Conservation (phyloP, 164 flowering plant genomes). For the Saururus chinensis region DNA sequence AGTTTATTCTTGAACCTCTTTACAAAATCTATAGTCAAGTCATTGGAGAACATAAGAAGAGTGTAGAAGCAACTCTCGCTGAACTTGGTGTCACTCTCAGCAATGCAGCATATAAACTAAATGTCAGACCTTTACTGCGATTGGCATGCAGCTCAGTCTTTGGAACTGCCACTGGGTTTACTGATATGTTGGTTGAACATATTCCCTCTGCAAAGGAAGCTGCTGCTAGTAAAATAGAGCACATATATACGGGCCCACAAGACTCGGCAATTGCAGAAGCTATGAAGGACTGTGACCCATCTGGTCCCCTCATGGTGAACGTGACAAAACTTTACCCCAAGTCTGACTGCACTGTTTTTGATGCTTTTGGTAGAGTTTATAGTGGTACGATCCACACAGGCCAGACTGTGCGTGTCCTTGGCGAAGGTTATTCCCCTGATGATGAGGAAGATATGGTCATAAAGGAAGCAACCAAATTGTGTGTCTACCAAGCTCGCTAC, state of each 20-base stretch:
- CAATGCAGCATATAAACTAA: conserved; percentile 82
- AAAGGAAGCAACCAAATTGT: conserved; percentile 88
- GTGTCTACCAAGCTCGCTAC: conserved; percentile 97
- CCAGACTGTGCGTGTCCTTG: conserved; percentile 80
- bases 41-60: conserved; percentile 94
- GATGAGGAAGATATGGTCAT: conserved; percentile 98
- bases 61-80: conserved; percentile 87
- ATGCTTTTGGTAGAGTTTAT: conserved; percentile 97
- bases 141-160: conserved; percentile 95
- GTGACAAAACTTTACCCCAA: conserved; percentile 94
- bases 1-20: conserved; percentile 92
- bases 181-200: conserved; percentile 94
- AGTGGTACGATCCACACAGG: conserved; percentile 90
- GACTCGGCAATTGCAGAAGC: conserved; percentile 54
- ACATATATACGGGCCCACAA: conserved; percentile 77
- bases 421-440: conserved; percentile 99
- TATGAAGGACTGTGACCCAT: conserved; percentile 77
- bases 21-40: conserved; percentile 97
- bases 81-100: conserved; percentile 93
- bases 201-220: conserved; percentile 91
- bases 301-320: conserved; percentile 93
- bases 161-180: conserved; percentile 94
- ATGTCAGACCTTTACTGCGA: conserved; percentile 87
- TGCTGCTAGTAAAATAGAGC: conserved; percentile 73
- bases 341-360: conserved; percentile 96